Evolutionary conservation across 2,329 filamentous ascomycete species (phyloP).

Genomic region (Fusarium succisae): DNA sequence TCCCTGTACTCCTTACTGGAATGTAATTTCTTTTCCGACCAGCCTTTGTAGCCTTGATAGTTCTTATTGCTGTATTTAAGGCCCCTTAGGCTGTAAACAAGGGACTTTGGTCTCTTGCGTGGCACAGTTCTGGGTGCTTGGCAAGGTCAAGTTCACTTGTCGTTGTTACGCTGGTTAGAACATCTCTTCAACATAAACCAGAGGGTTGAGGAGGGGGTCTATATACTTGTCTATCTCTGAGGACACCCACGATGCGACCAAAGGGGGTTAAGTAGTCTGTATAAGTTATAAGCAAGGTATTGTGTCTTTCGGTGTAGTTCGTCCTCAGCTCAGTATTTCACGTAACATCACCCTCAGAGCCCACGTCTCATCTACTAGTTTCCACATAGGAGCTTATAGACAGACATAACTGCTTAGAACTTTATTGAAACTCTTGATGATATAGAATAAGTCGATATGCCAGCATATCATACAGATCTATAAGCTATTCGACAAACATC

Average conservation of each 20-base stretch:
- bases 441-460: background rate
- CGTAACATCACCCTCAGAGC: fast-evolving
- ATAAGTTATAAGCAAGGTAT: too few species aligned
- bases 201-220: fast-evolving
- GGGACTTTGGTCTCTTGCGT: too few species aligned
- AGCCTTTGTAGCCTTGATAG: too few species aligned
- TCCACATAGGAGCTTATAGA: fast-evolving
- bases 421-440: fast-evolving
- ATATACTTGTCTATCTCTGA: fast-evolving
- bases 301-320: too few species aligned
- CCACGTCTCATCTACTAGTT: fast-evolving
- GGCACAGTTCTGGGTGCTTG: too few species aligned
- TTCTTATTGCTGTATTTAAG: too few species aligned
- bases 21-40: fast-evolving
- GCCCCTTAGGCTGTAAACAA: too few species aligned
- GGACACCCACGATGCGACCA: fast-evolving
- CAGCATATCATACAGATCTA: background rate
- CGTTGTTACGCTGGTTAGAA: too few species aligned
- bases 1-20: fast-evolving
- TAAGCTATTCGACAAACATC: fast-evolving
- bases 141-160: fast-evolving
- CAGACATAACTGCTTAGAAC: fast-evolving
- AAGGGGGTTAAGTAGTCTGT: too few species aligned
- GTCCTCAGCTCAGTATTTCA: too few species aligned
- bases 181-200: too few species aligned